A percentile compares a stretch with the other conserved stretches of the same genome.
phyloP scores from a whole-genome alignment of 768 basidiomycete genomes.

The Termitomyces bulborhizus region DNA sequence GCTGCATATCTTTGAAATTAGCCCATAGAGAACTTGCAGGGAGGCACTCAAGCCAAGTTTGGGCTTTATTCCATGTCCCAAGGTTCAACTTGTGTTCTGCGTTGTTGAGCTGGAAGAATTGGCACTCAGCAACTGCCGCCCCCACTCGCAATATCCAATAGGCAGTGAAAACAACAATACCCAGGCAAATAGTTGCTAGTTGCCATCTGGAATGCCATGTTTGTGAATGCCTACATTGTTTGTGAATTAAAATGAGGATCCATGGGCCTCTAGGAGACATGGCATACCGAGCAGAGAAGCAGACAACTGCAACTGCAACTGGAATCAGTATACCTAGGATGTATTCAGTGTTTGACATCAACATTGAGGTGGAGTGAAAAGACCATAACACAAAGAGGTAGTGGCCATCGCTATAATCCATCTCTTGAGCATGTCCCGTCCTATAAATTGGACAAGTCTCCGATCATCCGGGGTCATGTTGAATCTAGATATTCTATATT shows the following conservation, averaged over 20 bases:
- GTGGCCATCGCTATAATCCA: not conserved
- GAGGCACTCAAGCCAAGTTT: not conserved
- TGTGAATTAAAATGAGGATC: not conserved
- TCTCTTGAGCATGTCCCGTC: not conserved
- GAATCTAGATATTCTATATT: not conserved
- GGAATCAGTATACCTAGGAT: not conserved
- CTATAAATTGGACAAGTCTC: not conserved
- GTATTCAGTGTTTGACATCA: not conserved
- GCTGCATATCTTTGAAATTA: too few species aligned
- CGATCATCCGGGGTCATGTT: not conserved
- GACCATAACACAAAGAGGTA: not conserved
- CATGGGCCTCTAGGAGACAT: too few species aligned
- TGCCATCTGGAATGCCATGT: not conserved
- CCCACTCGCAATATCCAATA: not conserved
- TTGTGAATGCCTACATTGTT: not conserved
- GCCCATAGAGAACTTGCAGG: not conserved
- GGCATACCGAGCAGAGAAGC: not conserved
- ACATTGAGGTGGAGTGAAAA: not conserved
- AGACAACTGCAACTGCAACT: not conserved
- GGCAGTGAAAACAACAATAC: not conserved
- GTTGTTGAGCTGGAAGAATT: not conserved
- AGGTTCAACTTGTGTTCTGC: too few species aligned
- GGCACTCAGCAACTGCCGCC: not conserved
- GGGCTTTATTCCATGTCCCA: not conserved
- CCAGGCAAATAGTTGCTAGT: not conserved